Percentiles rank a stretch among this genome's conserved stretches.
These are phyloP conservation scores for Lichtheimia hyalospora DNA, from an alignment of 371 early-diverging fungal genomes.

Conservation along the genomic window DNA sequence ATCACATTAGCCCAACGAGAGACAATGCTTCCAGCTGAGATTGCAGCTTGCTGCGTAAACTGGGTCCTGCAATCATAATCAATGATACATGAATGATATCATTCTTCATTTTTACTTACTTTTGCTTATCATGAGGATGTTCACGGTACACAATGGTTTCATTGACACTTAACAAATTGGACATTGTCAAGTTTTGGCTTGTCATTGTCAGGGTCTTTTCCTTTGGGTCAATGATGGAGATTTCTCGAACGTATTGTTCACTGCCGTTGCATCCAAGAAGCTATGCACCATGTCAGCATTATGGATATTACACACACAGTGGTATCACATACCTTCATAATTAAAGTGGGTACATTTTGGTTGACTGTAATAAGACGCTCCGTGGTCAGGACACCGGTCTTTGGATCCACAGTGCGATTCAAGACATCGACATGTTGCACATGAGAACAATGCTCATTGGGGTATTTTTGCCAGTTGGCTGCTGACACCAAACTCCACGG, in stretches of 20 bases:
- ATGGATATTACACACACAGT: not conserved
- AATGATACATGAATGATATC: not conserved
- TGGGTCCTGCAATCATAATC: constrained; percentile 46
- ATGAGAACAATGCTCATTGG: constrained; percentile 89
- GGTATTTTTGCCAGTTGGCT: constrained; percentile 96
- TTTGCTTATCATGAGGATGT: constrained; percentile 43
- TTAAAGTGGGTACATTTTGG: constrained; percentile 81
- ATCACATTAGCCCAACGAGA: constrained; percentile 74
- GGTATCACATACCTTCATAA: constrained; percentile 52
- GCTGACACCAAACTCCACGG: constrained; percentile 86
- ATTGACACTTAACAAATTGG: constrained; percentile 77
- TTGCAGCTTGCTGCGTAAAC: constrained; percentile 80
- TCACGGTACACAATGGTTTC: constrained; percentile 80
- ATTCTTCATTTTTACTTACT: constrained; percentile 24
- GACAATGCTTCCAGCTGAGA: constrained; percentile 77
- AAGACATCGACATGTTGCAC: constrained; percentile 91
- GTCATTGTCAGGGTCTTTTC: constrained; percentile 69
- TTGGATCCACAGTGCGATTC: constrained; percentile 76
- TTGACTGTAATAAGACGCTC: constrained; percentile 88
- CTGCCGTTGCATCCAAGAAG: constrained; percentile 59
- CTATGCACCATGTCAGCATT: constrained; percentile 22
- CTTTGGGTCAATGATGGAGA: constrained; percentile 80
- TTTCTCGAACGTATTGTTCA: constrained; percentile 86
- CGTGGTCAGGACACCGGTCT: constrained; percentile 82
- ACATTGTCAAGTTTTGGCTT: constrained; percentile 74